Percentiles rank a stretch among this genome's conserved stretches.
These are phyloP conservation scores for Endoconidiophora laricicola DNA, from an alignment of 2,329 filamentous ascomycete genomes.

Conservation along the genomic window DNA sequence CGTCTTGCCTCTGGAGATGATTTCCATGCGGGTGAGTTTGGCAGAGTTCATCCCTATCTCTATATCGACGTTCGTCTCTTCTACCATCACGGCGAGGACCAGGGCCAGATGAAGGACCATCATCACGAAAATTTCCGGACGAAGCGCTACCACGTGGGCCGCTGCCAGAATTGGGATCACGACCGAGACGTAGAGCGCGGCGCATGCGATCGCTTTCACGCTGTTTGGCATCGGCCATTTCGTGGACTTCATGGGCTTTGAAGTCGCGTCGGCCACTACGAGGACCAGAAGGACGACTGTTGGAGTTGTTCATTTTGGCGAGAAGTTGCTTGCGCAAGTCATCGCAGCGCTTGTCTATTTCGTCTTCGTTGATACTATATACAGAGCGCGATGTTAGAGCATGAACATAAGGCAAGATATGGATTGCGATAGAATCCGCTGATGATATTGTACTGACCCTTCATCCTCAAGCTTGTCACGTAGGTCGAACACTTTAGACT, in stretches of 20 bases:
- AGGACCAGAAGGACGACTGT: slow-evolving; percentile 10
- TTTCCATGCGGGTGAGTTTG: background rate
- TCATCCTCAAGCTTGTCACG: slow-evolving; percentile 85
- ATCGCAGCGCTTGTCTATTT: slow-evolving; percentile 55
- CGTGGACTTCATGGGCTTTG: slow-evolving; percentile 89
- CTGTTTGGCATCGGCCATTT: slow-evolving; percentile 89
- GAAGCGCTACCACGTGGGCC: background rate
- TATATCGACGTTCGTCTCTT: slow-evolving; percentile 5
- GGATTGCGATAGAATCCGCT: background rate
- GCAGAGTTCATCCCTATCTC: slow-evolving; percentile 8
- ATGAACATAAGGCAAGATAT: background rate
- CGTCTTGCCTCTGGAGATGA: background rate
- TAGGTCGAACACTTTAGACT: slow-evolving; percentile 85
- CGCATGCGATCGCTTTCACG: slow-evolving; percentile 82
- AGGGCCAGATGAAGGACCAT: background rate
- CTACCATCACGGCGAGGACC: background rate
- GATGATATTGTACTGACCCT: slow-evolving; percentile 35
- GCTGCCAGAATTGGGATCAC: background rate
- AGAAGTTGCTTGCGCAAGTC: slow-evolving; percentile 26
- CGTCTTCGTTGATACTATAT: slow-evolving; percentile 61
- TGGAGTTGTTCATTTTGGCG: slow-evolving; percentile 22
- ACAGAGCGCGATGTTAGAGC: background rate
- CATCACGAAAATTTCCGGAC: background rate
- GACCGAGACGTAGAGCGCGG: slow-evolving; percentile 46
- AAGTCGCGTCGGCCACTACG: slow-evolving; percentile 36